Evolutionary conservation across 805 yeast genomes (phyloP), one percentile per base, ranked within the genome.

Genomic region (Candida ficus): DNA sequence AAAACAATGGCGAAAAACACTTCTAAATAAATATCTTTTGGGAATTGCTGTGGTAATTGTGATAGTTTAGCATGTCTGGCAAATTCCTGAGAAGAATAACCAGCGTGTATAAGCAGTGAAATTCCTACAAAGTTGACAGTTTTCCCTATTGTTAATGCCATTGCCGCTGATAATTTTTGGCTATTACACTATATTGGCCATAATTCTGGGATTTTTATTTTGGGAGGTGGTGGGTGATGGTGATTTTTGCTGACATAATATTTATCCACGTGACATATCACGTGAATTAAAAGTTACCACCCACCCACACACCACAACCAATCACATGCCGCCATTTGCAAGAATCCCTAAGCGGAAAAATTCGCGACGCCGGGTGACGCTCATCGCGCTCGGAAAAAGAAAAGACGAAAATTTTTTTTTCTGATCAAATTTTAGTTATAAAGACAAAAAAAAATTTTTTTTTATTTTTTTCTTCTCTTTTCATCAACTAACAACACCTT

Each of bases 361-460:
- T n/a, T n/a, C n/a, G n/a, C n/a, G n/a, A n/a, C 26, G 29, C 37
- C 45, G 43, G 42, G 37, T 42, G 43, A 43, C 40, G 41, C 49
- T 38, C 46, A 41, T 43, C 45, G 44, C 45, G 7, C 7, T 7
- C 12, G 19, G 16, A 30, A 29, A 29, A 26, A 27, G 19, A 34
- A 44, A 50, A n/a, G 17, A 7, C 29, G 7, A 48, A 50, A 49
- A 48, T 22, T 16, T 33, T 29, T 35, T 42, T 38, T 35, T 35
- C 29, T 25, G n/a, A 11, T 25, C n/a, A 7, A 10, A 16, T 28
- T 28, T 28, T 30, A 37, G 37, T 29, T 22, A 33, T 20, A 16
- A 22, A 29, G 27, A 17, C 31, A 31, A 31, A 45, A 50, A 48
- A 52, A 50, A 42, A 28, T 45, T 50, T 47, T 44, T 42, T 43